A percentile compares a stretch with the other conserved stretches of the same genome.
Conservation (phyloP, 148 eudicot genomes). For the Persicaria maculosa region DNA sequence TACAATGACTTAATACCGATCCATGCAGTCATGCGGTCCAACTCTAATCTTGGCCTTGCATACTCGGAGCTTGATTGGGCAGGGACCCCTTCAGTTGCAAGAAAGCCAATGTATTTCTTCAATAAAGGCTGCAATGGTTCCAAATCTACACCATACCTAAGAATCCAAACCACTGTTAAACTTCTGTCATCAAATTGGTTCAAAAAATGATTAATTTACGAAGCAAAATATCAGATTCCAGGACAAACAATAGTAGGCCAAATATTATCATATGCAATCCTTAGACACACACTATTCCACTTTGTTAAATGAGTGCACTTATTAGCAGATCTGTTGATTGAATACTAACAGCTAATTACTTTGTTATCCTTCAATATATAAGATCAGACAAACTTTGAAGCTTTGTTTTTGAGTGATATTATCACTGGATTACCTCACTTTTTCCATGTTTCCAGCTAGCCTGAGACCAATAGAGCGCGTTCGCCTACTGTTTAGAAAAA, state of each 20-base stretch:
- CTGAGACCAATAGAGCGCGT: conserved; percentile 80
- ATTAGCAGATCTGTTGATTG: not conserved
- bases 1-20: conserved; percentile 97
- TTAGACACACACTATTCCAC: not conserved
- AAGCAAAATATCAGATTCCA: not conserved
- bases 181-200: conserved; percentile 8
- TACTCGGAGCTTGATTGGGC: conserved; percentile 24
- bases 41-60: conserved; percentile 70
- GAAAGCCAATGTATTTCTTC: conserved; percentile 64
- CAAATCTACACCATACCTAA: conserved; percentile 66
- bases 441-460: conserved; percentile 83
- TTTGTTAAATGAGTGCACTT: not conserved
- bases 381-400: conserved; percentile 1
- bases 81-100: conserved; percentile 55
- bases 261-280: not conserved
- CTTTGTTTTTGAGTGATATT: not conserved
- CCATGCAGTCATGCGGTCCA: conserved; percentile 83
- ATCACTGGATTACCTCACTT: conserved; percentile 46
- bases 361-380: not conserved
- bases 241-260: not conserved
- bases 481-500: conserved; percentile 79
- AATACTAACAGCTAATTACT: not conserved
- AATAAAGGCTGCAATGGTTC: conserved; percentile 84
- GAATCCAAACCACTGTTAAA: conserved; percentile 8
- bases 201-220: conserved; percentile 1